phyloP scores from a whole-genome alignment of 768 basidiomycete species.

The Candolleomyces aberdarensis region DNA sequence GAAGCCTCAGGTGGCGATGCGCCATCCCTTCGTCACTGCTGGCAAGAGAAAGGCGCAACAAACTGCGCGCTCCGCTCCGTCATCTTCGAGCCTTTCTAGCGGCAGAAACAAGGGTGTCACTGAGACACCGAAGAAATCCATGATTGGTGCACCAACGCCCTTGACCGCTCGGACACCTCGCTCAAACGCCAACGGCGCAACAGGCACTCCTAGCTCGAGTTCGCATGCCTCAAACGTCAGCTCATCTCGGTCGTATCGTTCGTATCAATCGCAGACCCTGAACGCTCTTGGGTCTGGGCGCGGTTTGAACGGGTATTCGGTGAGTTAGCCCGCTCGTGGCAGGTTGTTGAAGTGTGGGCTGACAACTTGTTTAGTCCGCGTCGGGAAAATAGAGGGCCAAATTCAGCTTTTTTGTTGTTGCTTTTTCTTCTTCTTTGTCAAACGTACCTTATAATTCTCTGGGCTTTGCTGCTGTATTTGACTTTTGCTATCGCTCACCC shows the following conservation, averaged over 20 bases:
- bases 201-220: conserved; percentile 53
- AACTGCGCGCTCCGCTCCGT: conserved; percentile 50
- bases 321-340: conserved; percentile 37
- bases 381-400: conserved; percentile 31
- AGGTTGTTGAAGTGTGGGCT: conserved; percentile 8
- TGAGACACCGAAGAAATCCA: conserved; percentile 84
- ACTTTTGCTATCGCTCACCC: conserved; percentile 6
- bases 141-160: conserved; percentile 87
- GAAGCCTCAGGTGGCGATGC: conserved; percentile 89
- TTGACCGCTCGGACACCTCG: conserved; percentile 75
- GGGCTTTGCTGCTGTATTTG: conserved; percentile 28
- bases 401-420: conserved; percentile 6
- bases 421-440: conserved; percentile 11
- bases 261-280: conserved; percentile 67
- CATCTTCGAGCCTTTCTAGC: conserved; percentile 54
- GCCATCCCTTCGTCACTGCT: conserved; percentile 83
- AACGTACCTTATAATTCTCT: neutral
- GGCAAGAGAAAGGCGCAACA: conserved; percentile 52
- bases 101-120: conserved; percentile 51
- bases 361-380: conserved; percentile 30
- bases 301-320: conserved; percentile 67
- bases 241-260: conserved; percentile 63
- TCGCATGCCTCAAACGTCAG: conserved; percentile 51
- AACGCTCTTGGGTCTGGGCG: conserved; percentile 77
- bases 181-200: conserved; percentile 42